Percentiles rank a stretch among this genome's conserved stretches.
phyloP scores from a whole-genome alignment of 768 basidiomycete species.

The Baorangia bicolor region DNA sequence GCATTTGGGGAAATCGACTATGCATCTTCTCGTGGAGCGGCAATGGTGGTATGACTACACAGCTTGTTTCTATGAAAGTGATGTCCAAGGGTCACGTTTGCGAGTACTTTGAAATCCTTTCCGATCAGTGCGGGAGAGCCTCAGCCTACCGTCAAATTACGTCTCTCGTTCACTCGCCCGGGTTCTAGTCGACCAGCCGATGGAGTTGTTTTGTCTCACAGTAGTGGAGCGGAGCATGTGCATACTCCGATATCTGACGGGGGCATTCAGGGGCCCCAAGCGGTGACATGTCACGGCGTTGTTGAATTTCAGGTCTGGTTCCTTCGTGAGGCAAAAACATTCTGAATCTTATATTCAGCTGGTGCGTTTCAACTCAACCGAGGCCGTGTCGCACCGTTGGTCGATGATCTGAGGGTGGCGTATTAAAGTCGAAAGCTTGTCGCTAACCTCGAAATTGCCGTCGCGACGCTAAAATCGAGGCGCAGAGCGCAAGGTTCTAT shows the following conservation, averaged over 20 bases:
- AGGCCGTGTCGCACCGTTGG: not conserved
- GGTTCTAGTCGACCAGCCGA: not conserved
- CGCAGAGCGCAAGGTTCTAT: not conserved
- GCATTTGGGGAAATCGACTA: not conserved
- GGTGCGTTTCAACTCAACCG: not conserved
- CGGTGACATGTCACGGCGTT: not conserved
- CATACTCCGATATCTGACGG: not conserved
- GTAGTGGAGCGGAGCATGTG: slow-evolving; percentile 13
- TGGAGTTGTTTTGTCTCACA: slow-evolving; percentile 3
- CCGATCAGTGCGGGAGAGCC: slow-evolving; percentile 3
- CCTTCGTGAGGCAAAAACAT: not conserved
- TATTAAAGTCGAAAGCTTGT: not conserved
- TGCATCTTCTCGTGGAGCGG: not conserved
- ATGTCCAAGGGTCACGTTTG: not conserved
- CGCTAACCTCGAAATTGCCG: not conserved
- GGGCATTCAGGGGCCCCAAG: not conserved
- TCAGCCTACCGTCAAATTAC: slow-evolving; percentile 5
- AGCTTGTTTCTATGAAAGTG: not conserved
- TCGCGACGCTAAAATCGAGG: not conserved
- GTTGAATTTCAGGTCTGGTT: not conserved
- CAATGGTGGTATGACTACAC: not conserved
- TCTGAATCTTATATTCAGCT: not conserved
- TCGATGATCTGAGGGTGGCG: not conserved
- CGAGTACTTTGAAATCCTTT: not conserved
- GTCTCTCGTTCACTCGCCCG: not conserved